These are phyloP conservation scores for Epichloe amarillans DNA, from an alignment of 2,329 filamentous ascomycete genomes.

Conservation along the genomic window DNA sequence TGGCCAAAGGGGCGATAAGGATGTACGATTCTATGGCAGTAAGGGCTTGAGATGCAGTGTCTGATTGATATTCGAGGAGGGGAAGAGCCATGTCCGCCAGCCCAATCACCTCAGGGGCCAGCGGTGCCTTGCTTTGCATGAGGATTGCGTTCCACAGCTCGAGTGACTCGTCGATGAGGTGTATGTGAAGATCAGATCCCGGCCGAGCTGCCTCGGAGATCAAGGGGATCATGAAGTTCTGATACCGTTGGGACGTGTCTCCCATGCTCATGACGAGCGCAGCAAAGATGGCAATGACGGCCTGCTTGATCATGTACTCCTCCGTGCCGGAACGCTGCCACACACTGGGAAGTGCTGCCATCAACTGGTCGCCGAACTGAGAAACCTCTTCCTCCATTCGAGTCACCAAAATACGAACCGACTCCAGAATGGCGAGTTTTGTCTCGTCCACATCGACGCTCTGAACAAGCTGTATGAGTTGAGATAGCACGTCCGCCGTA, in stretches of 20 bases:
- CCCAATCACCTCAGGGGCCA: slow-evolving; percentile 46
- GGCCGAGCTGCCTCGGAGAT: slow-evolving; percentile 69
- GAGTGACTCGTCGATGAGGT: slow-evolving; percentile 81
- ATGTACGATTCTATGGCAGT: slow-evolving; percentile 59
- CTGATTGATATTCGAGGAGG: slow-evolving; percentile 52
- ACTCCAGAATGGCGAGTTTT: slow-evolving; percentile 80
- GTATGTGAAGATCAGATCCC: slow-evolving; percentile 60
- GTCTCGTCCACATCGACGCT: slow-evolving; percentile 75
- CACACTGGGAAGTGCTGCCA: slow-evolving; percentile 63
- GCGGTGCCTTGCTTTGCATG: slow-evolving; percentile 48
- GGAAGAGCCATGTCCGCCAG: slow-evolving; percentile 52
- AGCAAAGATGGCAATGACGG: slow-evolving; percentile 73
- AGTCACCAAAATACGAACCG: slow-evolving; percentile 66
- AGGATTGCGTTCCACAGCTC: slow-evolving; percentile 77
- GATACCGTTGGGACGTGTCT: slow-evolving; percentile 62
- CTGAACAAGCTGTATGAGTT: slow-evolving; percentile 64
- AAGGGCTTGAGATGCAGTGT: slow-evolving; percentile 48
- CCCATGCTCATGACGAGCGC: slow-evolving; percentile 81
- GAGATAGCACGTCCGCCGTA: slow-evolving; percentile 57
- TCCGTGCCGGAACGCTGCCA: slow-evolving; percentile 74
- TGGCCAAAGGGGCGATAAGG: slow-evolving; percentile 53
- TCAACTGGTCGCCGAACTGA: slow-evolving; percentile 64
- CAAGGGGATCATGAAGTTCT: slow-evolving; percentile 67
- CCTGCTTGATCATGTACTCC: slow-evolving; percentile 86
- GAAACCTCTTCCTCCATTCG: slow-evolving; percentile 63